These are phyloP conservation scores for Solanum infundibuliforme DNA, from an alignment of 257 asterid genomes.

Conservation along the genomic window DNA sequence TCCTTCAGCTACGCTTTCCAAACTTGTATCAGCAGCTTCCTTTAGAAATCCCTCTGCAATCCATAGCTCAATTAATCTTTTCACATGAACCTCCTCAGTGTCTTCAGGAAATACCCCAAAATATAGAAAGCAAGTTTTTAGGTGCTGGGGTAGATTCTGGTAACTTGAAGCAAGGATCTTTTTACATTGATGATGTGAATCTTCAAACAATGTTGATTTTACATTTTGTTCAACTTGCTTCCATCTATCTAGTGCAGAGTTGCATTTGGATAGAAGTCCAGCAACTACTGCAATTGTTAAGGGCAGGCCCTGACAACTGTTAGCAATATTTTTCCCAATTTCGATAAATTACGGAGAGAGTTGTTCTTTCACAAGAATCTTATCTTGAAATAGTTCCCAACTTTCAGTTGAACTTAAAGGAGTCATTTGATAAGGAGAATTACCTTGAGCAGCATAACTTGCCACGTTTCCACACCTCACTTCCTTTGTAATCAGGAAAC, in stretches of 20 bases:
- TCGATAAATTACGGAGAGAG: neutral
- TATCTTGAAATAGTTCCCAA: neutral
- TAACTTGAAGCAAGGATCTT: neutral
- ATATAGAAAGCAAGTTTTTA: conserved; percentile 5
- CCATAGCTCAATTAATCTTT: neutral
- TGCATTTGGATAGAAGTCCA: neutral
- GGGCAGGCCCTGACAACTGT: neutral
- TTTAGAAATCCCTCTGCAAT: conserved; percentile 9
- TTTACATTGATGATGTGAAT: neutral
- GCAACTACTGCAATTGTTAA: neutral
- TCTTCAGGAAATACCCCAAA: neutral
- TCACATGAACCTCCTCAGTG: neutral
- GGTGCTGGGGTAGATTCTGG: conserved; percentile 1
- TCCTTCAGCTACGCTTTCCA: neutral
- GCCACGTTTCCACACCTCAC: conserved; percentile 2
- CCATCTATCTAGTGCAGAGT: neutral
- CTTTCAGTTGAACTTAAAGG: neutral
- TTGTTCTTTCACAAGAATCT: neutral
- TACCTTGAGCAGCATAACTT: neutral
- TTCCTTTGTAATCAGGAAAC: conserved; percentile 9
- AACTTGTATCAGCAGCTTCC: neutral
- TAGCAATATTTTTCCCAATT: neutral
- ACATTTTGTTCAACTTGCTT: neutral
- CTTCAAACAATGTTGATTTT: neutral
- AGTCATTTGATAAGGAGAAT: neutral